Evolutionary conservation across 495 filamentous ascomycete species (phyloP).

Genomic region (Aspergillus nidulans): DNA sequence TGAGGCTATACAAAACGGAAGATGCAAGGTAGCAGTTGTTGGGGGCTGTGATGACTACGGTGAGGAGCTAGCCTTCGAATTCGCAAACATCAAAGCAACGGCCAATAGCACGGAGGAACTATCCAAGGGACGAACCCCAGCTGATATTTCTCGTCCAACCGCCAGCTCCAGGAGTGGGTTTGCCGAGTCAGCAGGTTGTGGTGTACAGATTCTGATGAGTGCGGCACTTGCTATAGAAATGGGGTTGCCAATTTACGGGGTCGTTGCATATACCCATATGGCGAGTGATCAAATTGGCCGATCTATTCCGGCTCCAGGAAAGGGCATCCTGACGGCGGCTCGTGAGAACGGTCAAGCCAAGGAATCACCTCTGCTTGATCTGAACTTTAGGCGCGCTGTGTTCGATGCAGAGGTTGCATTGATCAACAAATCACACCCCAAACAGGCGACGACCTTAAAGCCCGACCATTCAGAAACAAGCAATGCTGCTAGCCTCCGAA

Average conservation of each 20-base stretch:
- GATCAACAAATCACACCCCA: background rate
- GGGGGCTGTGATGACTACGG: constrained; percentile 99
- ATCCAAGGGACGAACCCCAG: constrained; percentile 84
- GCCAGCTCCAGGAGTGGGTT: constrained; percentile 95
- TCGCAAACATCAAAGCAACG: constrained; percentile 99
- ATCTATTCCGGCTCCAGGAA: constrained; percentile 90
- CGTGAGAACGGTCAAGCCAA: constrained; percentile 66
- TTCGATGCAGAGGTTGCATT: constrained; percentile 71
- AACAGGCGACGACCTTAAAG: background rate
- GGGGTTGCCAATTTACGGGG: constrained; percentile 95
- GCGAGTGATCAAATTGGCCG: constrained; percentile 98
- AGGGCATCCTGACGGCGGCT: constrained; percentile 93
- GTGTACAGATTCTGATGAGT: constrained; percentile 96
- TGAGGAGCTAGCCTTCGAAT: constrained; percentile 97
- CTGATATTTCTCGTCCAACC: constrained; percentile 95
- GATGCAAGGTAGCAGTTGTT: constrained; percentile 91
- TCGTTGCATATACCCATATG: constrained; percentile 87
- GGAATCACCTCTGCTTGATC: constrained; percentile 86
- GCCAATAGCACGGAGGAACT: constrained; percentile 94
- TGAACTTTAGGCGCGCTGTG: constrained; percentile 88
- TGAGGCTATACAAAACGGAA: constrained; percentile 93
- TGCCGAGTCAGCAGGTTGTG: constrained; percentile 98
- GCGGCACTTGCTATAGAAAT: constrained; percentile 92
- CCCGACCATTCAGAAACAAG: background rate
- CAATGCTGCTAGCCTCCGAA: constrained; percentile 45